Base-by-base conservation (phyloP, 768 basidiomycete genomes). In the Chiua virens region DNA sequence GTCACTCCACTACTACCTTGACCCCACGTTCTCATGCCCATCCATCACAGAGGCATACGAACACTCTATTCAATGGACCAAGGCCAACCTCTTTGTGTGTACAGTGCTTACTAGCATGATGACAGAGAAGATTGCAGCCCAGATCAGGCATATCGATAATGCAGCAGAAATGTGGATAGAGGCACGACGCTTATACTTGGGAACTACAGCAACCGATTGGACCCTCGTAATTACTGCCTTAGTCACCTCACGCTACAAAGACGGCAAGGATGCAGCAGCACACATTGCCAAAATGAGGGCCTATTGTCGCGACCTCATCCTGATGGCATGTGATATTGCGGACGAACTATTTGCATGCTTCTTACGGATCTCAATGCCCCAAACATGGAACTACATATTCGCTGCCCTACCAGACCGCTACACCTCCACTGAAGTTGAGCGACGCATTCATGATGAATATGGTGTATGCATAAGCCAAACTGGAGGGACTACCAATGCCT, bases 301-400 rank as follows among this genome's bases (percentile, higher is more conserved):
- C 17, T n/a, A 39, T 13, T 42, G 34, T 8, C 32, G 36, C 25
- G 27, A 40, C 4, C 28, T 52, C 21, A 27, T 47, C 4, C 3
- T 47, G 9, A 18, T 55, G 54, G 8, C 38, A 18, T 2, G 30
- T 47, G 25, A 38, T 13, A 41, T 28, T n/a, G 41, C 25, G n/a
- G 41, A 42, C 8, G 25, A 42, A 25, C 5, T 28, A 28, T 28
- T 42, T 23, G 25, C 23, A 13, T 21, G 38, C 10, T 39, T 62
- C 39, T 40, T 62, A 6, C 14, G 40, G 11, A 54, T 62, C 13
- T 57, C 55, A n/a, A 62, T 57, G 53, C 54, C 48, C 1, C 5
- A 30, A 0, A 42, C 35, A 1, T 62, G 56, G 56, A 62, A 60
- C 40, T 55, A 56, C 7, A 30, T 52, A 2, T 61, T 61, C 15